Evolutionary conservation across 2,329 filamentous ascomycete species (phyloP).

Genomic region (Monosporascus sp.): DNA sequence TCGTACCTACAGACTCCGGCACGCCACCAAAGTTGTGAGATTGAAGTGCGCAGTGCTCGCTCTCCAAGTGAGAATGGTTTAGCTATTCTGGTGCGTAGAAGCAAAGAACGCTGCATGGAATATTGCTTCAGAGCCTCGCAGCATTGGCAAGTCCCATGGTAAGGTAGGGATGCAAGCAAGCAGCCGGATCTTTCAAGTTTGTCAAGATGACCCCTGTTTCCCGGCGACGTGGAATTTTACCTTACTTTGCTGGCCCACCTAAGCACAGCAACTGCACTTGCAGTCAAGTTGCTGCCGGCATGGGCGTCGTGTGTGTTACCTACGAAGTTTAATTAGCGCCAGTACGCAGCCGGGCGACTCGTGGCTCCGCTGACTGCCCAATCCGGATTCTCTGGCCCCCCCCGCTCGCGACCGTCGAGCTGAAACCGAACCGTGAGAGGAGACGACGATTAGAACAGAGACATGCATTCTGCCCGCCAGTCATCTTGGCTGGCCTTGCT

Average conservation of each 20-base stretch:
- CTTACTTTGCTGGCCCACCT: conserved; percentile 17
- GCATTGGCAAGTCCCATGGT: conserved; percentile 12
- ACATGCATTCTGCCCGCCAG: conserved; percentile 11
- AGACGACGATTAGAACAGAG: conserved; percentile 5
- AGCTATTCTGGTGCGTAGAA: conserved; percentile 8
- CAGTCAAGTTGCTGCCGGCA: conserved; percentile 13
- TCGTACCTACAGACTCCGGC: conserved; percentile 18
- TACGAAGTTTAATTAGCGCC: neutral
- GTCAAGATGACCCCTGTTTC: neutral
- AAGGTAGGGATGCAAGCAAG: conserved; percentile 11
- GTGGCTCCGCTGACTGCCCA: conserved; percentile 1
- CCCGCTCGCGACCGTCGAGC: conserved; percentile 10
- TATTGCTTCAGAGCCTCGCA: conserved; percentile 19
- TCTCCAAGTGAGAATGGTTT: neutral
- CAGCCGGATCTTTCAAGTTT: neutral
- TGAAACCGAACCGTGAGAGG: conserved; percentile 21
- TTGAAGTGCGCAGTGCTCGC: neutral
- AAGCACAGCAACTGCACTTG: conserved; percentile 14
- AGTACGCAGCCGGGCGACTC: neutral
- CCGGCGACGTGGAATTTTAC: conserved; percentile 17
- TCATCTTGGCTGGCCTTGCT: conserved; percentile 20
- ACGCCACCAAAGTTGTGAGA: neutral
- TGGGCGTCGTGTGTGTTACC: conserved; percentile 6
- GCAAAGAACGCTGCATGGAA: conserved; percentile 21
- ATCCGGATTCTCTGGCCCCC: neutral